These are phyloP conservation scores for Phaseolus coccineus DNA, from an alignment of 331 rosid species.

Conservation along the genomic window DNA sequence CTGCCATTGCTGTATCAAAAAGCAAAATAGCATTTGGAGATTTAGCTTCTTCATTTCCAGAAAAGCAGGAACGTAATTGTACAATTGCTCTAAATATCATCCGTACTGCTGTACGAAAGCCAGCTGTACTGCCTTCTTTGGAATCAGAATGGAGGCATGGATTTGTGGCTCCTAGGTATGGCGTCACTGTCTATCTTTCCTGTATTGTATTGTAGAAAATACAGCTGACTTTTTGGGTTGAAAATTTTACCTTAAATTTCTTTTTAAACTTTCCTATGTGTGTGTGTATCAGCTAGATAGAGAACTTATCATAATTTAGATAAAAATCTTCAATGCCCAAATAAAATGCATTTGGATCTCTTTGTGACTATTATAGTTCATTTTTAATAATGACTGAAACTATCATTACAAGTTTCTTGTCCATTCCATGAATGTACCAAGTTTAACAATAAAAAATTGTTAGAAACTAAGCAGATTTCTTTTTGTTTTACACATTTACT, in stretches of 20 bases:
- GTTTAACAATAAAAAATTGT: conserved; percentile 25
- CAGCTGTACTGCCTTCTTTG: conserved; percentile 84
- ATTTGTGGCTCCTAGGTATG: conserved; percentile 92
- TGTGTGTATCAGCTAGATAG: too few relatives aligned
- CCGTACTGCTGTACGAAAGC: conserved; percentile 78
- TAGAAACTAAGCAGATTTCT: conserved; percentile 30
- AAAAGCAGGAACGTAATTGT: conserved; percentile 75
- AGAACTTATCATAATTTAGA: conserved; percentile 17
- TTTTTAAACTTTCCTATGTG: neutral
- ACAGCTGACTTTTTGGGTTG: neutral
- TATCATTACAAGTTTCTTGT: conserved; percentile 16
- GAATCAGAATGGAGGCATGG: conserved; percentile 98
- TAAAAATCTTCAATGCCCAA: conserved; percentile 28
- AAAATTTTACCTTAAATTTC: neutral
- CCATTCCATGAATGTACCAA: conserved; percentile 23
- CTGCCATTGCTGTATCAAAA: conserved; percentile 75
- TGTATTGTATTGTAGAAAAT: neutral
- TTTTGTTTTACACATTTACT: conserved; percentile 36
- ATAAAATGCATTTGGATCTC: conserved; percentile 17
- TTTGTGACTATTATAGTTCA: conserved; percentile 20
- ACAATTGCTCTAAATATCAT: conserved; percentile 76
- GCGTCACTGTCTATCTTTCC: conserved; percentile 23
- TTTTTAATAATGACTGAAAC: conserved; percentile 13
- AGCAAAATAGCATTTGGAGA: conserved; percentile 83
- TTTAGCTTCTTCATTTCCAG: conserved; percentile 71